Base-by-base conservation (phyloP, 352 stramenopile species). In the Phytopythium delawarense region DNA sequence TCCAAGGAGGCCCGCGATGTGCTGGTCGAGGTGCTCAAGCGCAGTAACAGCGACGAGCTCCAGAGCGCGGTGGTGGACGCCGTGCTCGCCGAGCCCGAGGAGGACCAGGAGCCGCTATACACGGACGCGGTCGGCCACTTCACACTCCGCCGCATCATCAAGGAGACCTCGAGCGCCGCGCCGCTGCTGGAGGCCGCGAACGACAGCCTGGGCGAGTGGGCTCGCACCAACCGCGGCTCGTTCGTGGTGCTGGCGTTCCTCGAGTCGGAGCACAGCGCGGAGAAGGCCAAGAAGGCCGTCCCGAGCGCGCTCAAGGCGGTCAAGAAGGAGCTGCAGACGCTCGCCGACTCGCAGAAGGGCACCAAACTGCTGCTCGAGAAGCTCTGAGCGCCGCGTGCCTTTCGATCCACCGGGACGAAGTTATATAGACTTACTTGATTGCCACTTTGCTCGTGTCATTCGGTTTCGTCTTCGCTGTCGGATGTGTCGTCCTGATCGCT, bases 301-400 rank as follows among this genome's bases (percentile, higher is more conserved):
- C 64, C 73, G 54, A 90, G 86, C 57, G 77, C 78, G 39, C 75
- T 95, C 54, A 86, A 89, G 64, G 50, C 76, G 34, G 65, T 73
- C 25, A 79, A 84, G 64, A 32, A 63, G 58, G 78, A 81, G 58
- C 66, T 92, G 46, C 81, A 79, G 65, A 87, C 87, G 65, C 76
- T 89, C 34, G 62, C 66, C 13, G 74, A 76, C 44, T 42, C 64
- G 63, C 83, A 92, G 71, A 86, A 77, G 55, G 87, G 87, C 58
- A 93, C 83, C 57, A 91, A 88, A 69, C 76, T 95, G 78, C 76
- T 95, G 67, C 69, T 92, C 59, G 84, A 91, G 65, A 93, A 93
- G 67, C 83, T 95, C 55, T 66, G 85, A 84, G 62, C 74, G 44
- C 32, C 34, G 1, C 4, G 34, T 39, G 39, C 30, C 32, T 61